phyloP scores from a whole-genome alignment of 441 rosid species.

The Pelargonium citronellum region DNA sequence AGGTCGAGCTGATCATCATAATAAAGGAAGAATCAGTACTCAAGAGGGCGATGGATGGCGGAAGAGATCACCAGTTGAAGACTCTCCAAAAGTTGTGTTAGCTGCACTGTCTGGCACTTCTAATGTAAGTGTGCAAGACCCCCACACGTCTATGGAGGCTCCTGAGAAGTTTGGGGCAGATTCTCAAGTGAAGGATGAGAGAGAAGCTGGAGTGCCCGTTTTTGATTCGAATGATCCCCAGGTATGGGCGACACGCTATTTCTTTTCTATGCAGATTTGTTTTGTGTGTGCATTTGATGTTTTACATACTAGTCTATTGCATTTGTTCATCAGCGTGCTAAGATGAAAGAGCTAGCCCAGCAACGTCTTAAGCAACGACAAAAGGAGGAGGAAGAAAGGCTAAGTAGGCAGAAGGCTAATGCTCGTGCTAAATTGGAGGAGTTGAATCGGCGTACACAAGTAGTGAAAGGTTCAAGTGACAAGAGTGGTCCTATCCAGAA shows the following conservation, averaged over 20 bases:
- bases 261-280: slow-evolving; percentile 17
- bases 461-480: slow-evolving; percentile 37
- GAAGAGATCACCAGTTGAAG: slow-evolving; percentile 39
- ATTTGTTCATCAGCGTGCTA: slow-evolving; percentile 47
- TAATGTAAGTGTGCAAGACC: slow-evolving; percentile 36
- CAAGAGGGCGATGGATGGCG: slow-evolving; percentile 44
- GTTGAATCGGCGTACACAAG: slow-evolving; percentile 62
- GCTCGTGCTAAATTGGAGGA: slow-evolving; percentile 74
- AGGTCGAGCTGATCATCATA: slow-evolving; percentile 48
- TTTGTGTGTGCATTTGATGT: slow-evolving; percentile 16
- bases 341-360: slow-evolving; percentile 64
- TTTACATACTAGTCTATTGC: slow-evolving; percentile 22
- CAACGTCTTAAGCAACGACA: slow-evolving; percentile 59
- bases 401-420: slow-evolving; percentile 76
- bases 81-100: slow-evolving; percentile 24
- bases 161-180: slow-evolving; percentile 33
- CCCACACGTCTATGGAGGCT: slow-evolving; percentile 26
- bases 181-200: slow-evolving; percentile 35
- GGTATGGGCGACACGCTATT: slow-evolving; percentile 39
- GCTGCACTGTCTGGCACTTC: slow-evolving; percentile 34
- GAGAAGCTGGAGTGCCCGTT: slow-evolving; percentile 31
- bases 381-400: slow-evolving; percentile 80
- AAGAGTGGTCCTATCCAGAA: slow-evolving; percentile 28
- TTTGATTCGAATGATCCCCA: slow-evolving; percentile 48
- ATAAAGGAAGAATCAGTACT: slow-evolving; percentile 43